phyloP scores from a whole-genome alignment of 2,329 filamentous ascomycete species.

The Drechslerella dactyloides region DNA sequence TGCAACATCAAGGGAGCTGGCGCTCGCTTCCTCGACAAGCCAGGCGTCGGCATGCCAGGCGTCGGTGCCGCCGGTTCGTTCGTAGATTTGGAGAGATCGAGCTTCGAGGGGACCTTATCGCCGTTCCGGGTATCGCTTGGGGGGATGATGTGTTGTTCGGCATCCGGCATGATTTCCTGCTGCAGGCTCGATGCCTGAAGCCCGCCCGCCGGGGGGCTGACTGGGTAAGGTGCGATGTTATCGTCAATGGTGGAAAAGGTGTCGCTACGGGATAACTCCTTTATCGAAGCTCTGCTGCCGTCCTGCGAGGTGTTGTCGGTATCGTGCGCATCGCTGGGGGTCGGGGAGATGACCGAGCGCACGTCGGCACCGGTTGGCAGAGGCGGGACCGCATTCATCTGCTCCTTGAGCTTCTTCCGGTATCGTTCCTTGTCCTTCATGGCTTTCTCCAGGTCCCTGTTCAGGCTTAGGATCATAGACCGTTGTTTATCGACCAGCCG shows the following conservation, averaged over 20 bases:
- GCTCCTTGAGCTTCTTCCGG: conserved; percentile 84
- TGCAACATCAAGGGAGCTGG: conserved; percentile 52
- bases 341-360: conserved; percentile 53
- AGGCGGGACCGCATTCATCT: conserved; percentile 62
- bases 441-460: conserved; percentile 89
- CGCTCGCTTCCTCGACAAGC: conserved; percentile 56
- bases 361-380: conserved; percentile 54
- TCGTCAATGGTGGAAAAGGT: conserved; percentile 38
- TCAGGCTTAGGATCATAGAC: conserved; percentile 88
- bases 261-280: conserved; percentile 39
- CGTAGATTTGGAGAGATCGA: conserved; percentile 41
- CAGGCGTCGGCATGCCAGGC: conserved; percentile 58
- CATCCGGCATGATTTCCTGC: conserved; percentile 44
- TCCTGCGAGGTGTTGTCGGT: conserved; percentile 54
- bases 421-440: conserved; percentile 95
- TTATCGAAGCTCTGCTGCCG: conserved; percentile 44
- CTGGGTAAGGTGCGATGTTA: conserved; percentile 33
- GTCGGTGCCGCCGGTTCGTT: conserved; percentile 36
- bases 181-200: conserved; percentile 12
- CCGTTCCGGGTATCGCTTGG: conserved; percentile 11
- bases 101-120: conserved; percentile 24
- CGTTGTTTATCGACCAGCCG: conserved; percentile 94
- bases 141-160: conserved; percentile 42
- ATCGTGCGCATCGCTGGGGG: conserved; percentile 55
- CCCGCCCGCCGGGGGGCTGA: conserved; percentile 37